Conservation (phyloP, 805 yeast genomes). For the Kuraishia hungarica region DNA sequence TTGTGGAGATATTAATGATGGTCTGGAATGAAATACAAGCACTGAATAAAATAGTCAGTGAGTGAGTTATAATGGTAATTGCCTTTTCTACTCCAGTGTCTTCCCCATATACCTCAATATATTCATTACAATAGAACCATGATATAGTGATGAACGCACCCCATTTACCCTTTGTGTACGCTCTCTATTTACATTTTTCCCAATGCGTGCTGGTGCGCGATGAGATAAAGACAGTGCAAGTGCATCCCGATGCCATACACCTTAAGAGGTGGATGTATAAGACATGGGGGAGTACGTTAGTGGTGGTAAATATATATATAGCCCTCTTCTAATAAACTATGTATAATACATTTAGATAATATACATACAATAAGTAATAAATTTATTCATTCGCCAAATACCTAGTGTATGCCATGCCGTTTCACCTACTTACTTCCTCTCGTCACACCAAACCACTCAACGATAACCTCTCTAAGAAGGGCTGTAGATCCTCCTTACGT, state of each 20-base stretch:
- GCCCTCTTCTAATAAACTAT: too few relatives aligned
- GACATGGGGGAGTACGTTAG: too few relatives aligned
- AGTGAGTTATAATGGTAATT: too few relatives aligned
- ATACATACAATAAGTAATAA: too few relatives aligned
- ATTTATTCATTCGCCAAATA: neutral
- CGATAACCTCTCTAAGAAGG: conserved; percentile 80
- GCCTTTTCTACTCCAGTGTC: neutral
- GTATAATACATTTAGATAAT: too few relatives aligned
- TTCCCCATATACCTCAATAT: neutral
- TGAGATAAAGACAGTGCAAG: neutral
- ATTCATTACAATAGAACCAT: neutral
- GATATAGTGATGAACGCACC: neutral
- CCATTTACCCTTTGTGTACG: neutral
- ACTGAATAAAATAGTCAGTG: too few relatives aligned
- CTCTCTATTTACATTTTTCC: neutral
- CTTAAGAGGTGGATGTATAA: too few relatives aligned
- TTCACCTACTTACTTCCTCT: neutral
- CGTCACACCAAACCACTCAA: conserved; percentile 47
- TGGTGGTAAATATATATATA: too few relatives aligned
- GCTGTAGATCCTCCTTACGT: conserved; percentile 75
- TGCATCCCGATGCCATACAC: too few relatives aligned
- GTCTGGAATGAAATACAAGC: too few relatives aligned
- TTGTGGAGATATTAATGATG: too few relatives aligned
- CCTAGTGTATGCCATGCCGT: neutral
- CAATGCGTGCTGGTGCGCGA: neutral